These are phyloP conservation scores for Niveomyces coronatus DNA, from an alignment of 2,329 filamentous ascomycete species.

Conservation along the genomic window DNA sequence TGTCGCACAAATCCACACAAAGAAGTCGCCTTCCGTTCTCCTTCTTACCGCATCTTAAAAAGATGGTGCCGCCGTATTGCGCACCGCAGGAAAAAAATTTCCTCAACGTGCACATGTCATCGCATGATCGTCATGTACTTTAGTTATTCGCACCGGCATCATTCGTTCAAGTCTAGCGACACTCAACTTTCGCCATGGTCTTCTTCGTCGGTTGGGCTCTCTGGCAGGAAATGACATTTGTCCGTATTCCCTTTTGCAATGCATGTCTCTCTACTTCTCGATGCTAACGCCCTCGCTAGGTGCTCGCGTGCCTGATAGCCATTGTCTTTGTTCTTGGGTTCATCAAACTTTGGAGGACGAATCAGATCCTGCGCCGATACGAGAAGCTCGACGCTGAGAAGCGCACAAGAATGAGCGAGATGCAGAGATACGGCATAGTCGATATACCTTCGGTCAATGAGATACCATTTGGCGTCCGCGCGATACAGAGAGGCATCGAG, in stretches of 20 bases:
- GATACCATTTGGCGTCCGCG: slow-evolving; percentile 77
- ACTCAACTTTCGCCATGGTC: slow-evolving; percentile 19
- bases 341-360: slow-evolving; percentile 55
- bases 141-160: neutral
- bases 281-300: slow-evolving; percentile 33
- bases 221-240: slow-evolving; percentile 87
- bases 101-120: no score
- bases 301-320: slow-evolving; percentile 61
- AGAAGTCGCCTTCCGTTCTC: no score
- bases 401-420: slow-evolving; percentile 39
- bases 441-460: slow-evolving; percentile 34
- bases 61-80: no score
- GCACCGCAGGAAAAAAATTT: no score
- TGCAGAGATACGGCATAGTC: slow-evolving; percentile 47
- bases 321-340: slow-evolving; percentile 59
- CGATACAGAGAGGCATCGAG: slow-evolving; percentile 72
- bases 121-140: no score
- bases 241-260: slow-evolving; percentile 35
- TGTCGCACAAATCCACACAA: no score
- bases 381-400: slow-evolving; percentile 58
- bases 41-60: no score
- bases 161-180: neutral
- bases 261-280: neutral
- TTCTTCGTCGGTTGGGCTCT: slow-evolving; percentile 66
- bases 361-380: slow-evolving; percentile 44